A percentile compares a stretch with the other conserved stretches of the same genome.
Evolutionary conservation across 805 yeast species (phyloP).

Genomic region (Ogataea kodamae): DNA sequence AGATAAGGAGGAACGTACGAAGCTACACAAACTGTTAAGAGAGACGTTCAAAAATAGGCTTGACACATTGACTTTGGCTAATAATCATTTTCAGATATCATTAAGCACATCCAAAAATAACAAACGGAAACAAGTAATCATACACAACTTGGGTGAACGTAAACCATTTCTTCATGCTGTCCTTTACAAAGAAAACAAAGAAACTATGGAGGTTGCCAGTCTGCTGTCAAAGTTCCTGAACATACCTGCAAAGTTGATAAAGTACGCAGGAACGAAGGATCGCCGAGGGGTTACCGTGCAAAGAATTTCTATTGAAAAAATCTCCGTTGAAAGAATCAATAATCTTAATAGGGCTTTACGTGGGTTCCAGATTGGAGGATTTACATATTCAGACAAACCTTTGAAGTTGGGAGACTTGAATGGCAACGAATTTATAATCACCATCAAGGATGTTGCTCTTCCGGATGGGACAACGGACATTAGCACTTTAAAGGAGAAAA

Average conservation of each 20-base stretch:
- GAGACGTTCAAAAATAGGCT: slow-evolving; percentile 67
- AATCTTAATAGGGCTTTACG: slow-evolving; percentile 71
- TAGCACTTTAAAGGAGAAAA: slow-evolving; percentile 40
- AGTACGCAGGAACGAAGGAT: slow-evolving; percentile 95
- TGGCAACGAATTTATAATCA: slow-evolving; percentile 87
- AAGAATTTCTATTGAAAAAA: slow-evolving; percentile 62
- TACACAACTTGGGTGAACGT: slow-evolving; percentile 71
- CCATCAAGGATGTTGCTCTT: slow-evolving; percentile 67
- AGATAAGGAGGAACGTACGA: slow-evolving; percentile 73
- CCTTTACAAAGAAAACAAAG: slow-evolving; percentile 90
- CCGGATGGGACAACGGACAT: slow-evolving; percentile 24
- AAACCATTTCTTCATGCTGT: slow-evolving; percentile 71
- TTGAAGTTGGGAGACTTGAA: slow-evolving; percentile 76
- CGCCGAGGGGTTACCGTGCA: slow-evolving; percentile 95
- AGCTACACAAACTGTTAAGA: slow-evolving; percentile 73
- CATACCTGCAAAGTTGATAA: slow-evolving; percentile 63
- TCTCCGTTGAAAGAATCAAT: slow-evolving; percentile 70
- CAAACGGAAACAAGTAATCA: slow-evolving; percentile 42
- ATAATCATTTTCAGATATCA: slow-evolving; percentile 62
- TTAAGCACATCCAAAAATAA: slow-evolving; percentile 37
- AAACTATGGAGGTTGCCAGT: slow-evolving; percentile 92
- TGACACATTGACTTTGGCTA: slow-evolving; percentile 74
- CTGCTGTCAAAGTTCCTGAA: slow-evolving; percentile 69
- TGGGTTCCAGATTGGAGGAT: slow-evolving; percentile 80
- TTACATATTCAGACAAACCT: slow-evolving; percentile 57